phyloP scores from a whole-genome alignment of 306 rosid species.

The Quercus berberidifolia region DNA sequence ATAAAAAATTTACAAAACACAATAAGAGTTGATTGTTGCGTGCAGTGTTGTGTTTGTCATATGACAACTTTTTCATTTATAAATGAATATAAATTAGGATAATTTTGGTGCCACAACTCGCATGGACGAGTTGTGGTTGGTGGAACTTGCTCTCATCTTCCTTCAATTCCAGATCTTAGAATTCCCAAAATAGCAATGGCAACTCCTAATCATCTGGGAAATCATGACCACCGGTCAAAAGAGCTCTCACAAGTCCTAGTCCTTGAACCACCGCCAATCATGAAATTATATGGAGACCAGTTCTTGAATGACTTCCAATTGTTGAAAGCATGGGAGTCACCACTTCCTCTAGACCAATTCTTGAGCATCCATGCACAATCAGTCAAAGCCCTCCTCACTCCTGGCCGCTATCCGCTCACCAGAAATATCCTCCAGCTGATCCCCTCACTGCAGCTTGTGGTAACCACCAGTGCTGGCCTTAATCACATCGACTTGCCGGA shows the following conservation, averaged over 20 bases:
- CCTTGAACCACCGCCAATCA: constrained; percentile 25
- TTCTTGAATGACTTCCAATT: constrained; percentile 33
- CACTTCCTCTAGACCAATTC: constrained; percentile 31
- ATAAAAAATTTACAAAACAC: too few relatives aligned
- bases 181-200: background rate
- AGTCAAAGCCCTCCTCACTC: constrained; percentile 29
- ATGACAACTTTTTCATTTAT: too few relatives aligned
- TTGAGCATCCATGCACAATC: constrained; percentile 5
- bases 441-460: constrained; percentile 37
- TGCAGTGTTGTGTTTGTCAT: too few relatives aligned
- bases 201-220: constrained; percentile 10
- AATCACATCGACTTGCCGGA: constrained; percentile 47
- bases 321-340: constrained; percentile 21
- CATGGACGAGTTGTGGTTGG: too few relatives aligned
- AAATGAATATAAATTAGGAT: too few relatives aligned
- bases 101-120: too few relatives aligned
- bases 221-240: background rate
- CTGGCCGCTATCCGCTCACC: background rate
- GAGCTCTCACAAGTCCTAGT: constrained; percentile 30
- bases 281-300: background rate
- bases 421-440: constrained; percentile 21
- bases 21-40: too few relatives aligned
- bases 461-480: constrained; percentile 33
- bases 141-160: too few relatives aligned
- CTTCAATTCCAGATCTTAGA: background rate